Percentiles rank a stretch among this genome's conserved stretches.
Conservation (phyloP, 441 rosid genomes). For the Populus tomentosa region DNA sequence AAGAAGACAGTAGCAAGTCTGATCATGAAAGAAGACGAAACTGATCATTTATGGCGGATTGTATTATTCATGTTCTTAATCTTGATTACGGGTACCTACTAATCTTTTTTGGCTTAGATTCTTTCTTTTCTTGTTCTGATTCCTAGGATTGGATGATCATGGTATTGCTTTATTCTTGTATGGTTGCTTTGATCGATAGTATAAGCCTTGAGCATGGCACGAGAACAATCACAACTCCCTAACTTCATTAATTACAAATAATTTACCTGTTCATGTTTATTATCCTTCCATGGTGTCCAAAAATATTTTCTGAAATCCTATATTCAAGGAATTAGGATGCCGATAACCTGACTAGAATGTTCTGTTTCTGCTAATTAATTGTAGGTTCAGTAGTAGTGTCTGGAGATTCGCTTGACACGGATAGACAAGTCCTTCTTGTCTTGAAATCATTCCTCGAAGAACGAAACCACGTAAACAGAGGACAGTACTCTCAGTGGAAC, state of each 20-base stretch:
- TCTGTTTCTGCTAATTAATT: slow-evolving; percentile 1
- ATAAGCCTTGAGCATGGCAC: background rate
- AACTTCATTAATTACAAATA: background rate
- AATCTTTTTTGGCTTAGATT: background rate
- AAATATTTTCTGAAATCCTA: background rate
- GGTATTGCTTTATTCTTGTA: background rate
- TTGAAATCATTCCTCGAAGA: slow-evolving; percentile 50
- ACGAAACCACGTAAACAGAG: slow-evolving; percentile 45
- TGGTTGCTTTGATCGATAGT: background rate
- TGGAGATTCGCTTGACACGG: slow-evolving; percentile 66
- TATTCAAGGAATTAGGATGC: slow-evolving; percentile 6
- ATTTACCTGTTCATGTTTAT: background rate
- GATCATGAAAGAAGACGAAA: slow-evolving; percentile 54
- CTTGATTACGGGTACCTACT: slow-evolving; percentile 36
- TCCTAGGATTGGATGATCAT: background rate
- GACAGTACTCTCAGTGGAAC: slow-evolving; percentile 52
- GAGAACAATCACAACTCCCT: background rate
- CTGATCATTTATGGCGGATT: slow-evolving; percentile 29
- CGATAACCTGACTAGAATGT: background rate
- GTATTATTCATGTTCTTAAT: slow-evolving; percentile 32
- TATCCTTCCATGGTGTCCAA: background rate
- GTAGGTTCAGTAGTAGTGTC: slow-evolving; percentile 37
- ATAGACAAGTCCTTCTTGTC: slow-evolving; percentile 41
- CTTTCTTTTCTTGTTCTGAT: background rate
- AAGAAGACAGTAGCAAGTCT: slow-evolving; percentile 6